phyloP scores from a whole-genome alignment of 768 basidiomycete species.

The Xanthoconium purpureum region DNA sequence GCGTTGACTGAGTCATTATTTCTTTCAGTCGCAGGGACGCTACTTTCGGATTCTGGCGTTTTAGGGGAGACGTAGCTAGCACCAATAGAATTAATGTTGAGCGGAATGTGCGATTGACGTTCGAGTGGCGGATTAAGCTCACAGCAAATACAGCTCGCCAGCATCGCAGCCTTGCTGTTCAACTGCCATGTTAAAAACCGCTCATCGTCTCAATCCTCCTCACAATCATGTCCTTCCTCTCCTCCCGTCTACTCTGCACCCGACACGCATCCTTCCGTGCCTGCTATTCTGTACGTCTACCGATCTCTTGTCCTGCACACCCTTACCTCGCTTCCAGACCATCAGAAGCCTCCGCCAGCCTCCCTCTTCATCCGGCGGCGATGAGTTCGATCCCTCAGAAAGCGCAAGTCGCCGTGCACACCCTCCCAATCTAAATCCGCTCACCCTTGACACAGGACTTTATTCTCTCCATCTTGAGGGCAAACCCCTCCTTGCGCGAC shows the following conservation, averaged over 20 bases:
- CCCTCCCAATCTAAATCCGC: background rate
- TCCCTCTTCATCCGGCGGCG: constrained; percentile 10
- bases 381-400: constrained; percentile 39
- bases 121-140: constrained; percentile 27
- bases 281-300: constrained; percentile 51
- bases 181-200: constrained; percentile 24
- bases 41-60: constrained; percentile 31
- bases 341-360: constrained; percentile 29
- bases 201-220: background rate
- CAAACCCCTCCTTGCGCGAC: constrained; percentile 89
- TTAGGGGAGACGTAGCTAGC: constrained; percentile 4
- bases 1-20: background rate
- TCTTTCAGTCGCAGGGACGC: constrained; percentile 20
- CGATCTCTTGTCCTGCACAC: background rate
- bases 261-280: constrained; percentile 46
- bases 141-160: constrained; percentile 29
- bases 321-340: constrained; percentile 27
- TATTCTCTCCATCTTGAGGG: constrained; percentile 89
- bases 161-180: constrained; percentile 11
- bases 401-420: constrained; percentile 40
- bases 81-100: background rate
- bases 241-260: constrained; percentile 29
- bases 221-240: constrained; percentile 25
- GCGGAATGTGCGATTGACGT: constrained; percentile 19
- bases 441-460: constrained; percentile 66